Base-by-base conservation (phyloP, 257 asterid species). In the Thymus mandschuricus region DNA sequence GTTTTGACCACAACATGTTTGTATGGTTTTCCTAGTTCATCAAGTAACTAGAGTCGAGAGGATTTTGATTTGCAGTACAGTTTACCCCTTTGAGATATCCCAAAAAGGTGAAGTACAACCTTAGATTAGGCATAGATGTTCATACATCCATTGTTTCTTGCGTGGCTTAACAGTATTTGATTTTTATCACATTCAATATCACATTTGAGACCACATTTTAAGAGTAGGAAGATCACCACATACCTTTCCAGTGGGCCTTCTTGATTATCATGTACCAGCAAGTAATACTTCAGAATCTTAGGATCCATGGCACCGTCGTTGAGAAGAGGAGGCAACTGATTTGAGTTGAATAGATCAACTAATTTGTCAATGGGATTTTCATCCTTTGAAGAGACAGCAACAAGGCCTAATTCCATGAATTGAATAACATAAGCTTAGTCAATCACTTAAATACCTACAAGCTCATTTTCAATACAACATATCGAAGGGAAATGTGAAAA, bases 241-340 rank as follows among this genome's bases (percentile, higher is more conserved):
- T 86, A 92, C 99, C 83, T 89, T 76, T 95, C 98, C 72, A 76
- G 60, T 33, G 71, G 38, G 85, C 84, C 90, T 66, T 87, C 91
- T 68, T 78, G 85, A 72, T 86, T 81, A 82, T 95, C 97, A 50
- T 92, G 98, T 64, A 95, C 88, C 87, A 95, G 75, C 74, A 95
- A 77, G 79, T 84, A 95, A 77, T 89, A 85, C 89, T 95, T 95
- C 80, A 85, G 83, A 81, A 95, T 92, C 81, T 92, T 92, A 60
- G 99, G 98, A 81, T 95, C 97, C 98, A 92, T 95, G 44, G 93
- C 85, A 66, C 98, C 99, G 80, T 86, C 91, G 68, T 83, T 95
- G 60, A 95, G 85, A 79, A 89, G 93, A 75, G 97, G 75, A 7
- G 97, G 98, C 84, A 92, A 78, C 81, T 92, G 89, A 75, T 80